These are phyloP conservation scores for Periconia macrospinosa DNA, from an alignment of 2,329 filamentous ascomycete species.

Conservation along the genomic window DNA sequence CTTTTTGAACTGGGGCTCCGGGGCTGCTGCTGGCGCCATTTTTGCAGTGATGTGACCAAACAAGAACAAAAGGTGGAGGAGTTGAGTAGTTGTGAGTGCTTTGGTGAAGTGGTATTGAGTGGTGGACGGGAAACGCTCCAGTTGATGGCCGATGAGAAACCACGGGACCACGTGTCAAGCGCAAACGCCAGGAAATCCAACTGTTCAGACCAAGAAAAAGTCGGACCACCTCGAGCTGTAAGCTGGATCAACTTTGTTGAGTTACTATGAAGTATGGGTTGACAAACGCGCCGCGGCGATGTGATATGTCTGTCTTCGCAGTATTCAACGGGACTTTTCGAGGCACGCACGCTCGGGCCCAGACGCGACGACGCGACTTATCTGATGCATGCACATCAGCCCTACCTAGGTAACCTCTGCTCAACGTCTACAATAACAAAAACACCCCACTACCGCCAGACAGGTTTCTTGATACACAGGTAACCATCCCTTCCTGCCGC, in stretches of 20 bases:
- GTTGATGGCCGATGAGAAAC: not conserved
- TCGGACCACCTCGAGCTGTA: slow-evolving; percentile 2
- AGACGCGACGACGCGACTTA: slow-evolving; percentile 12
- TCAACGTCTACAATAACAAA: slow-evolving; percentile 15
- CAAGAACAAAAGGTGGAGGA: slow-evolving; percentile 6
- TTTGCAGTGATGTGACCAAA: slow-evolving; percentile 10
- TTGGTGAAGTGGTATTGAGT: not conserved
- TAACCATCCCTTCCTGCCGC: not conserved
- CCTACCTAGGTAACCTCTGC: not conserved
- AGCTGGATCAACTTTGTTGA: not conserved
- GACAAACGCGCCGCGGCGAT: not conserved
- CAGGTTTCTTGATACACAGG: not conserved
- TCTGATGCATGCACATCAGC: not conserved
- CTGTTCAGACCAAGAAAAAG: not conserved
- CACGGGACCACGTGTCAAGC: not conserved
- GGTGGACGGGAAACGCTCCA: not conserved
- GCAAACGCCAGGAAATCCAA: not conserved
- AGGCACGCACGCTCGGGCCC: slow-evolving; percentile 11
- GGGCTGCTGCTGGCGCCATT: slow-evolving; percentile 58
- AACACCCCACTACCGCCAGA: not conserved
- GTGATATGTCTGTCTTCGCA: no score
- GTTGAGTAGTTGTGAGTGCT: slow-evolving; percentile 4
- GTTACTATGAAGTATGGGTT: not conserved
- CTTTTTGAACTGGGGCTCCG: slow-evolving; percentile 61
- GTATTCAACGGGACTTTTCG: not conserved